Evolutionary conservation across 75 land plant genomes (phyloP), one percentile per base, ranked within the genome.

Genomic region (Chamaecyparis obtusa): DNA sequence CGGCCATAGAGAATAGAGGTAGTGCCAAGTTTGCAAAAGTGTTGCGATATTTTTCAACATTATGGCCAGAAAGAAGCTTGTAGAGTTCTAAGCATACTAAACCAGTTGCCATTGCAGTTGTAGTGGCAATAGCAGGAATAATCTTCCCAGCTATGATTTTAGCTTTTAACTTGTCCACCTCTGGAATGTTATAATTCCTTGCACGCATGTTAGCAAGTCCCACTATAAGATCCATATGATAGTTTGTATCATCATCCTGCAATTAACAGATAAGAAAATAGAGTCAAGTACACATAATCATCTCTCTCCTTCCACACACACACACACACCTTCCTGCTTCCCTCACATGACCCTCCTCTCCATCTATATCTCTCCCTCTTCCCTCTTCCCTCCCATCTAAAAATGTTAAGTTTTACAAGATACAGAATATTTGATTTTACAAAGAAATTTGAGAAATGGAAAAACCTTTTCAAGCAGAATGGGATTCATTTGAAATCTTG

Each of bases 131-230:
- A 41, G 96, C 99, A 27, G 97, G 99, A 56, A 95, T 97, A 72
- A 97, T 95, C 39, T 94, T 93, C 9, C 97, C 99, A 19, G 95
- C 97, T 84, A 97, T 97, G 86, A 97, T 93, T 86, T 95, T 97
- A 44, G 99, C 97, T 79, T 94, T 95, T 48, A 97, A 93, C 88
- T 94, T 97, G 88, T 97, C 99, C 37, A 97, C 95, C 88, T 97
- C 99, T 37, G 99, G 97, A 32, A 97, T 94, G 86, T 91, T 87
- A 87, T 97, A 97, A 87, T 95, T 97, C 83, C 95, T 92, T 76
- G 97, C 99, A 9, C 99, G 91, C 96, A 96, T 93, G 85, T 96
- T 96, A n/a, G 98, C 98, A 57, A 96, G 93, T 3, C 91, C 95
- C 60, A 95, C 93, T 19, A 95, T 97, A 71, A 95, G 84, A 83